Evolutionary conservation across 2,329 filamentous ascomycete genomes (phyloP).

Genomic region (Chrysosporium keratinophilum): DNA sequence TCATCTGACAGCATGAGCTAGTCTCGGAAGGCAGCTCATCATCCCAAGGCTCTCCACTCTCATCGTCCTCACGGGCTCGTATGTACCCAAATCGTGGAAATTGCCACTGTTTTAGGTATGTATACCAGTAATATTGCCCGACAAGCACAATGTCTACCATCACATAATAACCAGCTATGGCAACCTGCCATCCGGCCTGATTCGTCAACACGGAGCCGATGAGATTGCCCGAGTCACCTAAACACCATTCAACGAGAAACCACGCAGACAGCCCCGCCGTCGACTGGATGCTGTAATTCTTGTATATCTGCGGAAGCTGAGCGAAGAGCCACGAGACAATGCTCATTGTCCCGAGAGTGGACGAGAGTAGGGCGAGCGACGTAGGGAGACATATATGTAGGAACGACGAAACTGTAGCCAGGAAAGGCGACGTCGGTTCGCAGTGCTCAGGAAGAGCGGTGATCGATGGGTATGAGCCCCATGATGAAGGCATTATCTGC

Average conservation of each 20-base stretch:
- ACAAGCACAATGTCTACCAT: slow-evolving; percentile 54
- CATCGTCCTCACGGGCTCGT: slow-evolving; percentile 22
- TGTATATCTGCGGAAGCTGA: slow-evolving; percentile 59
- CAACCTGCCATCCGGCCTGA: slow-evolving; percentile 57
- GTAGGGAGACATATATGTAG: slow-evolving; percentile 56
- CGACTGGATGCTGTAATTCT: slow-evolving; percentile 54
- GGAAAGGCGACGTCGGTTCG: slow-evolving; percentile 48
- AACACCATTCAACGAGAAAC: slow-evolving; percentile 56
- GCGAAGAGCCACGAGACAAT: slow-evolving; percentile 60
- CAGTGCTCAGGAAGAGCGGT: slow-evolving; percentile 48
- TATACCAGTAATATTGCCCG: slow-evolving; percentile 57
- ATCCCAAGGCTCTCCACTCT: slow-evolving; percentile 26
- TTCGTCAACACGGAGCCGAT: slow-evolving; percentile 53
- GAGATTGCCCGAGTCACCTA: slow-evolving; percentile 55
- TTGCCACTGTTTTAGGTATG: slow-evolving; percentile 43
- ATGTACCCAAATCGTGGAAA: slow-evolving; percentile 27
- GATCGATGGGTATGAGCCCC: slow-evolving; percentile 22
- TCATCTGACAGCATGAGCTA: slow-evolving; percentile 18
- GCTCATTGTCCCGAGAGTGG: slow-evolving; percentile 49
- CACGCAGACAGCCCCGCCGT: slow-evolving; percentile 56
- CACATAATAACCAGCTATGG: slow-evolving; percentile 56
- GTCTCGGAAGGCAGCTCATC: slow-evolving; percentile 30
- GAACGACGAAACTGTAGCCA: slow-evolving; percentile 47
- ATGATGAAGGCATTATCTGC: slow-evolving; percentile 24
- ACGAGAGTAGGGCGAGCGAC: slow-evolving; percentile 52